phyloP scores from a whole-genome alignment of 2,329 filamentous ascomycete genomes.

The Fusarium vanettenii region DNA sequence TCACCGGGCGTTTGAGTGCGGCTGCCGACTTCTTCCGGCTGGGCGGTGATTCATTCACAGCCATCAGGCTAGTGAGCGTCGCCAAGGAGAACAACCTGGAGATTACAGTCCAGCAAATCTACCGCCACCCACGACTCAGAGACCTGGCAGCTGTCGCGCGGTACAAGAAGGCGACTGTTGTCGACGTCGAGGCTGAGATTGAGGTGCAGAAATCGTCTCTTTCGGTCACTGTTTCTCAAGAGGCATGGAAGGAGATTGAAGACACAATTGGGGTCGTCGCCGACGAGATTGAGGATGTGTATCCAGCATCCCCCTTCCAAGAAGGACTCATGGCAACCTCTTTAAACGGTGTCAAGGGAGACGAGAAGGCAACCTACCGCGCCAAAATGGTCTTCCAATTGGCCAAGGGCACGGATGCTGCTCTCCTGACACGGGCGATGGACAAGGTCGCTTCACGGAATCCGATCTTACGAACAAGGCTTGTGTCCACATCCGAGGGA shows the following conservation, averaged over 20 bases:
- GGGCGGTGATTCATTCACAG: not conserved
- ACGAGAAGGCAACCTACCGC: not conserved
- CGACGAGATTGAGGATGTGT: not conserved
- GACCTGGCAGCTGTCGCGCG: not conserved
- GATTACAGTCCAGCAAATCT: not conserved
- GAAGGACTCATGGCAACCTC: not conserved
- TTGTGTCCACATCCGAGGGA: not conserved
- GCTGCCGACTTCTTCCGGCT: not conserved
- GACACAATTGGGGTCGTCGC: not conserved
- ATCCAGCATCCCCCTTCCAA: not conserved
- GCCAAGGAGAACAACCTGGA: not conserved
- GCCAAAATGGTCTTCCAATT: not conserved
- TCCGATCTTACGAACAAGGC: not conserved
- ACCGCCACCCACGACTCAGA: not conserved
- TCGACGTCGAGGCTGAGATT: not conserved
- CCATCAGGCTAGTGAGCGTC: not conserved
- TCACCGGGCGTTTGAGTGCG: not conserved
- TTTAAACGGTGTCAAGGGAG: not conserved
- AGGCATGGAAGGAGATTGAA: not conserved
- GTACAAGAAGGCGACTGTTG: not conserved
- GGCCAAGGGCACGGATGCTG: not conserved
- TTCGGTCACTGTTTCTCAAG: not conserved
- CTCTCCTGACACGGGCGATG: not conserved
- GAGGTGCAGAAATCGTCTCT: not conserved
- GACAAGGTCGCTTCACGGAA: not conserved